Base-by-base conservation (phyloP, 1,139 yeast genomes). In the Zygoascus meyerae region DNA sequence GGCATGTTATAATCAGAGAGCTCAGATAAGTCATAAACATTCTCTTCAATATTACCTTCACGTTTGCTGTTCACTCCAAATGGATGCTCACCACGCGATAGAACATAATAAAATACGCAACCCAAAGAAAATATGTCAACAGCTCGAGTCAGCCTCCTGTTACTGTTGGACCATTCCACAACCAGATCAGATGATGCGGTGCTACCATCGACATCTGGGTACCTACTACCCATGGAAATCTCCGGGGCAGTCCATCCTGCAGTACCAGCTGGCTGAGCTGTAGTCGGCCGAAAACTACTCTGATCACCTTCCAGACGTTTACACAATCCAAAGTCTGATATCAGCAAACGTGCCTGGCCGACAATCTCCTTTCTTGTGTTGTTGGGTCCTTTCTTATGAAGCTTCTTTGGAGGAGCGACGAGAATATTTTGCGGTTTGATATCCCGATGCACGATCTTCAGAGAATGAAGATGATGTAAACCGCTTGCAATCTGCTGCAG, bases 231-330 rank as follows among this genome's bases (percentile, higher is more conserved):
- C 52, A 49, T 44, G 33, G 51, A 47, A 34, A 92, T 70, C 61
- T 92, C 99, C 0, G 98, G 98, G 0, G 98, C 97, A 56, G 97
- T 77, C 98, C 98, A 92, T 1, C 99, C 99, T 6, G 92, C 79
- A 0, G 98, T 92, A 2, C 99, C 99, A 0, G 97, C 95, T 9
- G 95, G 95, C 59, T 87, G 84, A 29, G 89, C 89, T 0, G 92
- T 82, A 0, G 96, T 90, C 0, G 97, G 95, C 54, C 92, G 76
- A 64, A 92, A 92, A 6, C 96, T 86, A 1, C 95, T 85, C 64
- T 92, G 97, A 57, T 89, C 97, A 14, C 81, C 79, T 53, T 92
- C 98, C 46, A 92, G 69, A 61, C 85, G 86, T 61, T 92, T 90
- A 65, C 98, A 92, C 21, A 92, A 74, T 0, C 99, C 99, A 69